These are phyloP conservation scores for Rhizopus stolonifer DNA, from an alignment of 371 early-diverging fungal species.

Conservation along the genomic window DNA sequence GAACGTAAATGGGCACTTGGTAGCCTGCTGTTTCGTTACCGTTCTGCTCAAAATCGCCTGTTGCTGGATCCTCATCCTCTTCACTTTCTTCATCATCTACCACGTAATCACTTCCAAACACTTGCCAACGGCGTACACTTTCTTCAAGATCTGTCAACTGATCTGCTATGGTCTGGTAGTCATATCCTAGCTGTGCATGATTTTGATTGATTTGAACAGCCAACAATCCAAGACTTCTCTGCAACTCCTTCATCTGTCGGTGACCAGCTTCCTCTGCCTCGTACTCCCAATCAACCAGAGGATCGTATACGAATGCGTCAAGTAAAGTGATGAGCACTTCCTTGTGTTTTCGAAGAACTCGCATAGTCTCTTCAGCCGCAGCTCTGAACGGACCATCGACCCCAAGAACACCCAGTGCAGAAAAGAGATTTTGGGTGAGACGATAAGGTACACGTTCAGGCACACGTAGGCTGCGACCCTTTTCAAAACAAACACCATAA, in stretches of 20 bases:
- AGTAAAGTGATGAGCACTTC: slow-evolving; percentile 84
- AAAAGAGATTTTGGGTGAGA: slow-evolving; percentile 84
- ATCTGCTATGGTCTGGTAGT: slow-evolving; percentile 10
- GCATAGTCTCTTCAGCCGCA: slow-evolving; percentile 71
- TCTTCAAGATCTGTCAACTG: slow-evolving; percentile 13
- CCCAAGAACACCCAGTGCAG: slow-evolving; percentile 78
- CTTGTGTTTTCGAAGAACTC: slow-evolving; percentile 75
- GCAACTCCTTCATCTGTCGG: slow-evolving; percentile 41
- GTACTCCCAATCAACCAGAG: slow-evolving; percentile 68
- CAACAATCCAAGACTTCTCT: slow-evolving; percentile 36
- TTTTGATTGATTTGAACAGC: slow-evolving; percentile 40
- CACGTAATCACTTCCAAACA: slow-evolving; percentile 17
- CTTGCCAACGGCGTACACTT: slow-evolving; percentile 25
- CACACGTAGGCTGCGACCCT: slow-evolving; percentile 82
- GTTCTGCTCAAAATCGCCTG: background rate
- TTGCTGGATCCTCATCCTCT: background rate
- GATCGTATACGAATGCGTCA: slow-evolving; percentile 94
- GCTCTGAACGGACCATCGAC: slow-evolving; percentile 79
- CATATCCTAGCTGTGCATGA: slow-evolving; percentile 24
- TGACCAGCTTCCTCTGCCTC: slow-evolving; percentile 42
- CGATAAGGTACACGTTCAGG: slow-evolving; percentile 98
- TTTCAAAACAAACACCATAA: slow-evolving; percentile 97
- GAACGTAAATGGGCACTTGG: slow-evolving; percentile 17
- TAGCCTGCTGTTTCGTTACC: background rate
- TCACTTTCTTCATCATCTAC: slow-evolving; percentile 15